Evolutionary conservation across 805 yeast species (phyloP).

Genomic region (Candida loeiensis): DNA sequence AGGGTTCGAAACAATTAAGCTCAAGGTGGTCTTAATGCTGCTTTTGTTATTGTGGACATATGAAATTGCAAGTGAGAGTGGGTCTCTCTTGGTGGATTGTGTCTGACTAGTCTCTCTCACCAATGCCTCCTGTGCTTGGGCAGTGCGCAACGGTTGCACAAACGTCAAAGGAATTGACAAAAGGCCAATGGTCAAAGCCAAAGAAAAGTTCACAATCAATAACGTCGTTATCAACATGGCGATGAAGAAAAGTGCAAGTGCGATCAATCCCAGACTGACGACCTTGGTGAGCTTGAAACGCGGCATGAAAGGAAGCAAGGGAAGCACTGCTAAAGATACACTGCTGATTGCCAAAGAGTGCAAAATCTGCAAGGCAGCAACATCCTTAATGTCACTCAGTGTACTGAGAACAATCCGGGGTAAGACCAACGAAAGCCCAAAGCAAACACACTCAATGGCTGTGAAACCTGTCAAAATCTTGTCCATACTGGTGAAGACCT

Average conservation of each 20-base stretch:
- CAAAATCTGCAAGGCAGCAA: slow-evolving; percentile 16
- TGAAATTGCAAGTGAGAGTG: slow-evolving; percentile 3
- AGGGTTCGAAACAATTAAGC: slow-evolving; percentile 50
- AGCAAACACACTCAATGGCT: slow-evolving; percentile 23
- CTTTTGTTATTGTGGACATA: slow-evolving; percentile 8
- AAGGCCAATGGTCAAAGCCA: slow-evolving; percentile 69
- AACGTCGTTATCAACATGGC: slow-evolving; percentile 70
- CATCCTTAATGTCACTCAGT: slow-evolving; percentile 11
- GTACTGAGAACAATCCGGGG: slow-evolving; percentile 20
- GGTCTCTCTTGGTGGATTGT: too few relatives aligned
- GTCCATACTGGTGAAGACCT: slow-evolving; percentile 21
- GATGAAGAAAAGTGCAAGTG: slow-evolving; percentile 52
- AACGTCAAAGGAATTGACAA: slow-evolving; percentile 74
- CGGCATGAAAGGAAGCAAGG: slow-evolving; percentile 3
- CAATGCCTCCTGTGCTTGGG: background rate
- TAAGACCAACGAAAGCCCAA: slow-evolving; percentile 21
- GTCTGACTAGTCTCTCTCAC: background rate
- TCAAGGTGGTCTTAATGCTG: slow-evolving; percentile 23
- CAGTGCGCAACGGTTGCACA: slow-evolving; percentile 37
- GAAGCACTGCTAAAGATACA: slow-evolving; percentile 16
- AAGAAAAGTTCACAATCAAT: slow-evolving; percentile 78
- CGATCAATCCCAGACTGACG: slow-evolving; percentile 26
- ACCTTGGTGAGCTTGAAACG: slow-evolving; percentile 16
- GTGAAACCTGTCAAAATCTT: slow-evolving; percentile 26
- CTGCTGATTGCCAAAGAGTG: slow-evolving; percentile 15